Evolutionary conservation across 2,329 filamentous ascomycete species (phyloP).

Genomic region (Apiospora malaysiana): DNA sequence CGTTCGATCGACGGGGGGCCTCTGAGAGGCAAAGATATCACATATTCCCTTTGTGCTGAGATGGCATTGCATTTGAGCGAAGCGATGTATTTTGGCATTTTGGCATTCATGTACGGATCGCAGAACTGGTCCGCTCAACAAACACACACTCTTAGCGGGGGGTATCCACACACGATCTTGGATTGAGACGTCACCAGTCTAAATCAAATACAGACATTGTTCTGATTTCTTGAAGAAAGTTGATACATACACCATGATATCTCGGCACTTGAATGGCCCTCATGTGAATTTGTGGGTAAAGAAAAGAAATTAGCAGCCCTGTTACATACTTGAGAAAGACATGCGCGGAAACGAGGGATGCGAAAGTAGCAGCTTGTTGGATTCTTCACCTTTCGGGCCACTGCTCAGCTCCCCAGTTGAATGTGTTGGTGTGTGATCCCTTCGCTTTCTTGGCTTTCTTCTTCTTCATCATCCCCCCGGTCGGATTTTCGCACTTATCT

Average conservation of each 20-base stretch:
- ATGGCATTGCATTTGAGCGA: slow-evolving; percentile 16
- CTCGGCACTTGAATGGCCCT: too few species aligned
- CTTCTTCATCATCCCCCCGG: not conserved
- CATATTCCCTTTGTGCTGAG: slow-evolving; percentile 4
- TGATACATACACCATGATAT: too few species aligned
- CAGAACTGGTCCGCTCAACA: not conserved
- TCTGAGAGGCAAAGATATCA: not conserved
- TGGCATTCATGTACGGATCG: not conserved
- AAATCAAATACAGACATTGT: not conserved
- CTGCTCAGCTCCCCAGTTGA: too few species aligned
- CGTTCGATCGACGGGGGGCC: not conserved
- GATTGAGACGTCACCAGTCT: not conserved
- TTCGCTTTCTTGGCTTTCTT: too few species aligned
- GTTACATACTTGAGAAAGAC: too few species aligned
- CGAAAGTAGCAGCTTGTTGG: too few species aligned
- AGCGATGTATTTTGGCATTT: not conserved
- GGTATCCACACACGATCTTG: not conserved
- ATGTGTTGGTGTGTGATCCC: too few species aligned
- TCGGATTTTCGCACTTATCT: not conserved
- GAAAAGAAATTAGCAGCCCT: too few species aligned
- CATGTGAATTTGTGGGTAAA: too few species aligned
- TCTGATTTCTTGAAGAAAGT: too few species aligned
- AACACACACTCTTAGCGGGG: not conserved
- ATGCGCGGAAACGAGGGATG: too few species aligned
- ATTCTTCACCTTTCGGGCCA: too few species aligned